These are phyloP conservation scores for Torulaspora gathmanii DNA, from an alignment of 805 yeast species.

Conservation along the genomic window DNA sequence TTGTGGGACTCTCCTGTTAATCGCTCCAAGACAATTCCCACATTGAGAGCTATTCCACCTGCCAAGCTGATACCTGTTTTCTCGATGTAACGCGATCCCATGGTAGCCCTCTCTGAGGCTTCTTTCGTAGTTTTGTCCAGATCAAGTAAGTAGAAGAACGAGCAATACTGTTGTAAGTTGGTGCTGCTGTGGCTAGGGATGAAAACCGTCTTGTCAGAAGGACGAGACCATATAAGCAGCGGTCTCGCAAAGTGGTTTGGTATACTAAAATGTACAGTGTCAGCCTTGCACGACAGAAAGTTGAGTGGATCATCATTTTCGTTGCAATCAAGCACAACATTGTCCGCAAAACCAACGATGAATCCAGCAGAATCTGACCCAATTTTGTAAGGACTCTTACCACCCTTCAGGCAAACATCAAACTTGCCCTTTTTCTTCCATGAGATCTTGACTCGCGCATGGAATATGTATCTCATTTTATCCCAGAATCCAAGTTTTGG, in stretches of 20 bases:
- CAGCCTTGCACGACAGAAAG: conserved; percentile 60
- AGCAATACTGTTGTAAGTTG: conserved; percentile 42
- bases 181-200: conserved; percentile 42
- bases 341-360: conserved; percentile 61
- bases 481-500: conserved; percentile 90
- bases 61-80: conserved; percentile 53
- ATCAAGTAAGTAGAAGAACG: conserved; percentile 45
- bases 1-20: conserved; percentile 30
- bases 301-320: conserved; percentile 61
- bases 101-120: conserved; percentile 15
- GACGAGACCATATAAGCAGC: conserved; percentile 55
- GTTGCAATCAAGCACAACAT: conserved; percentile 58
- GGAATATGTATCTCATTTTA: conserved; percentile 68
- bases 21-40: conserved; percentile 58
- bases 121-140: conserved; percentile 20
- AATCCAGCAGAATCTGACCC: conserved; percentile 71
- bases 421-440: conserved; percentile 50
- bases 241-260: conserved; percentile 66
- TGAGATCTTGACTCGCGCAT: conserved; percentile 57
- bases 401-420: conserved; percentile 63
- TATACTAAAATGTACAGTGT: conserved; percentile 60
- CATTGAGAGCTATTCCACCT: conserved; percentile 55
- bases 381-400: conserved; percentile 72
- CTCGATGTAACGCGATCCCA: conserved; percentile 37
- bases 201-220: conserved; percentile 41